These are phyloP conservation scores for Ogataea chonburiensis DNA, from an alignment of 805 yeast genomes.

Conservation along the genomic window DNA sequence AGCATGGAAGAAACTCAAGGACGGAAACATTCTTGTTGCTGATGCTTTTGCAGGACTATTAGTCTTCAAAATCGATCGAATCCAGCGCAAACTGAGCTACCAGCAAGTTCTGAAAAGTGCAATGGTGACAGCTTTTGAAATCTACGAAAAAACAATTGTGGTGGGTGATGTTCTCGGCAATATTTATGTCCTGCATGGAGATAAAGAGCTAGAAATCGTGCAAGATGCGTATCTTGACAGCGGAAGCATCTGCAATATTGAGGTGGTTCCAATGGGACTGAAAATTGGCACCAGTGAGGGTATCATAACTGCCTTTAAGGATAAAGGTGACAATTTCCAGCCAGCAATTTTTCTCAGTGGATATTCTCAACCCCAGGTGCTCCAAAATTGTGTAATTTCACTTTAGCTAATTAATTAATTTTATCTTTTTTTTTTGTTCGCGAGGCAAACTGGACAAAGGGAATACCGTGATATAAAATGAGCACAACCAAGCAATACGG, in stretches of 20 bases:
- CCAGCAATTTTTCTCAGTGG: slow-evolving; percentile 1
- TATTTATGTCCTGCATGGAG: slow-evolving; percentile 15
- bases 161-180: slow-evolving; percentile 30
- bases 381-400: slow-evolving; percentile 1
- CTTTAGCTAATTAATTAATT: slow-evolving; percentile 7
- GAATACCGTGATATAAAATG: slow-evolving; percentile 3
- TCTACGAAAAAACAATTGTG: slow-evolving; percentile 18
- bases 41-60: slow-evolving; percentile 27
- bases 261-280: not conserved
- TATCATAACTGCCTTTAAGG: not conserved
- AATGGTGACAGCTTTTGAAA: slow-evolving; percentile 7
- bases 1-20: slow-evolving; percentile 1
- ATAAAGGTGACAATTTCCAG: not conserved
- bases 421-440: slow-evolving; percentile 7
- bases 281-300: slow-evolving; percentile 9
- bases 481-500: slow-evolving; percentile 45
- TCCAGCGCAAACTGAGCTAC: not conserved
- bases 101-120: slow-evolving; percentile 9
- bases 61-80: slow-evolving; percentile 10
- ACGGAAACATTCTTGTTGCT: slow-evolving; percentile 13
- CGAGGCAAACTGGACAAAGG: slow-evolving; percentile 13
- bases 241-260: slow-evolving; percentile 1
- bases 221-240: slow-evolving; percentile 1
- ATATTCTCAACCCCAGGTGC: not conserved
- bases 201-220: not conserved